Evolutionary conservation across 805 yeast species (phyloP).

Genomic region (Kuraishia hungarica): DNA sequence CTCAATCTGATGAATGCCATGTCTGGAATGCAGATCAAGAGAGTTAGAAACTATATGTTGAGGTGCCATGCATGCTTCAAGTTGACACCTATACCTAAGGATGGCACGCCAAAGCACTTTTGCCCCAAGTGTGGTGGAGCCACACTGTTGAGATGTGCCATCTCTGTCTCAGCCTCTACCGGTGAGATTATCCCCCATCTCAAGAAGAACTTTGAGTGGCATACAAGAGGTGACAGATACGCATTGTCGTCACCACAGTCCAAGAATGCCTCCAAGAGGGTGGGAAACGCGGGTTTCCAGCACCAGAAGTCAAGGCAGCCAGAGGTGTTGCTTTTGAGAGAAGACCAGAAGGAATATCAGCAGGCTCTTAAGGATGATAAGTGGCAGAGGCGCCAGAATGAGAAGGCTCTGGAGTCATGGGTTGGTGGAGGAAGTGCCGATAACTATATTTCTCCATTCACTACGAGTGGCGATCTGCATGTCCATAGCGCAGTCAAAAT

Average conservation of each 20-base stretch:
- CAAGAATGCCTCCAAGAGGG: constrained; percentile 57
- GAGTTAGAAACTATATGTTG: constrained; percentile 86
- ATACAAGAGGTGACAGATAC: constrained; percentile 75
- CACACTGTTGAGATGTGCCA: constrained; percentile 84
- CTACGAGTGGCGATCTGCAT: constrained; percentile 41
- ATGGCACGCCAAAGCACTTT: constrained; percentile 74
- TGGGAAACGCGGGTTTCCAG: constrained; percentile 75
- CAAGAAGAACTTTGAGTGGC: constrained; percentile 91
- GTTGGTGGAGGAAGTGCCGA: constrained; percentile 93
- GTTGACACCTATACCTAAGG: constrained; percentile 68
- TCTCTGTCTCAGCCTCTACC: constrained; percentile 66
- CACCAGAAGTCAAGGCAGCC: constrained; percentile 54
- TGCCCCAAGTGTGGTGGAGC: constrained; percentile 95
- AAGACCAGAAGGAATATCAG: constrained; percentile 90
- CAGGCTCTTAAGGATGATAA: constrained; percentile 81
- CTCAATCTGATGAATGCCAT: constrained; percentile 74
- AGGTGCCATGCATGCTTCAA: constrained; percentile 97
- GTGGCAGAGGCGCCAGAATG: constrained; percentile 82
- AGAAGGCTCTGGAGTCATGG: constrained; percentile 79
- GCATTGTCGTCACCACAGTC: constrained; percentile 84
- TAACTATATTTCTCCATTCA: constrained; percentile 82
- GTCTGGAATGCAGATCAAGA: constrained; percentile 77
- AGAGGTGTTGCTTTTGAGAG: constrained; percentile 61
- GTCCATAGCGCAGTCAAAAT: constrained; percentile 59
- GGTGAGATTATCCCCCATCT: constrained; percentile 85